These are phyloP conservation scores for Jacaranda copaia DNA, from an alignment of 257 asterid genomes.

Conservation along the genomic window DNA sequence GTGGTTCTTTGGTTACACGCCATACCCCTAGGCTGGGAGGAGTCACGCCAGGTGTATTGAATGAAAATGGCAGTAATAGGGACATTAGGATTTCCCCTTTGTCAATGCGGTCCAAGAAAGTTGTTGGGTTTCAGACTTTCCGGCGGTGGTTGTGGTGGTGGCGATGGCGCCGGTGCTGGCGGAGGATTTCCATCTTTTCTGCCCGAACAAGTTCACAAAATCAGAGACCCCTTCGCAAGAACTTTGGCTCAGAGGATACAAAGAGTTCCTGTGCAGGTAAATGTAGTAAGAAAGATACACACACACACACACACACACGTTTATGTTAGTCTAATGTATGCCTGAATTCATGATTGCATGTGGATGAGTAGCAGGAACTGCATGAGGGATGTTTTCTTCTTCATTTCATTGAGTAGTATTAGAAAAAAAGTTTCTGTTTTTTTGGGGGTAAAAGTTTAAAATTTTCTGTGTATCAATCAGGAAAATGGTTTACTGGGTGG, in stretches of 20 bases:
- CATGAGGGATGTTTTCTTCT: not conserved
- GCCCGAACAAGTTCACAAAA: conserved; percentile 66
- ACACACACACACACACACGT: not conserved
- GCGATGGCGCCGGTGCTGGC: conserved; percentile 24
- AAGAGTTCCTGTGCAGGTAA: conserved; percentile 78
- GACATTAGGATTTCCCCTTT: conserved; percentile 42
- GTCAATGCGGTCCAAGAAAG: conserved; percentile 36
- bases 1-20: not conserved
- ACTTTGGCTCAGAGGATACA: conserved; percentile 69
- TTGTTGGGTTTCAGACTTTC: conserved; percentile 32
- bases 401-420: not conserved
- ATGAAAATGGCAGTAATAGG: conserved; percentile 39
- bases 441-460: conserved; percentile 10
- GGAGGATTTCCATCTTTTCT: conserved; percentile 70
- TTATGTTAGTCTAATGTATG: not conserved
- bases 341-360: conserved; percentile 13
- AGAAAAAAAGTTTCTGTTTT: not conserved
- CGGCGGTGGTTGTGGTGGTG: conserved; percentile 36
- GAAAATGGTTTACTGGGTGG: not conserved
- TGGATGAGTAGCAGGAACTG: not conserved
- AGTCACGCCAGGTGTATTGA: conserved; percentile 25
- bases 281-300: not conserved
- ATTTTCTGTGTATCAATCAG: not conserved
- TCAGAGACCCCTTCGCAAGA: conserved; percentile 74
- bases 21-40: not conserved